Evolutionary conservation across 2,329 filamentous ascomycete species (phyloP), one percentile per base, ranked within the genome.

Genomic region (Aspergillus fijiensis): DNA sequence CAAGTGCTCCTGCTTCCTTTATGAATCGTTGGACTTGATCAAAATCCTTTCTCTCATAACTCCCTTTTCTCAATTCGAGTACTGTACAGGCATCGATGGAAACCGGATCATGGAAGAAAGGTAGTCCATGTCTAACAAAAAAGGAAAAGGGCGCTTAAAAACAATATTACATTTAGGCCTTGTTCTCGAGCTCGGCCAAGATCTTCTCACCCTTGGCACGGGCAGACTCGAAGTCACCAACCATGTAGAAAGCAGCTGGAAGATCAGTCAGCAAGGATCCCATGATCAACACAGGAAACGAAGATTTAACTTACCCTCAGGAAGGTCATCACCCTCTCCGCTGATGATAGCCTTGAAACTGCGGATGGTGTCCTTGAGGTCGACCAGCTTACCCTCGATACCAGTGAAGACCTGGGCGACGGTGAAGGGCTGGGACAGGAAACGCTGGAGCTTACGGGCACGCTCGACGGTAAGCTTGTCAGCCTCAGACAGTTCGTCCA

Each of bases 401-500:
- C 87, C 87, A 72, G 82, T 84, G 76, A 84, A 84, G 57, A 84
- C 87, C 79, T 89, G 84, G 70, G 87, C 87, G 74, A 89, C 95
- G 73, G 95, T 95, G 88, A 99, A 99, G 79, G 95, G 95, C 87
- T 99, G 95, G 82, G 87, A 91, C 86, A 99, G 86, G 92, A 99
- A 99, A 90, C 93, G 91, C 87, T 99, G 95, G 80, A 99, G 89
- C 88, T 98, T 98, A 86, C 95, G 94, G 82, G 95, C 95, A 89
- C 95, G 95, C 90, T 99, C 95, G 87, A 99, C 95, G 74, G 95
- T 98, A 76, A 99, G 89, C 90, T 99, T 97, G 83, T 99, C 95
- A 75, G 91, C 90, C 87, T 98, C 95, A 68, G 95, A 98, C 83
- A 99, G 84, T 81, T 99, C 95, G 82, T 99, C 95, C 95, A 99